Conservation (phyloP, 1,284 basidiomycete species). For the Microbotryum violaceum region DNA sequence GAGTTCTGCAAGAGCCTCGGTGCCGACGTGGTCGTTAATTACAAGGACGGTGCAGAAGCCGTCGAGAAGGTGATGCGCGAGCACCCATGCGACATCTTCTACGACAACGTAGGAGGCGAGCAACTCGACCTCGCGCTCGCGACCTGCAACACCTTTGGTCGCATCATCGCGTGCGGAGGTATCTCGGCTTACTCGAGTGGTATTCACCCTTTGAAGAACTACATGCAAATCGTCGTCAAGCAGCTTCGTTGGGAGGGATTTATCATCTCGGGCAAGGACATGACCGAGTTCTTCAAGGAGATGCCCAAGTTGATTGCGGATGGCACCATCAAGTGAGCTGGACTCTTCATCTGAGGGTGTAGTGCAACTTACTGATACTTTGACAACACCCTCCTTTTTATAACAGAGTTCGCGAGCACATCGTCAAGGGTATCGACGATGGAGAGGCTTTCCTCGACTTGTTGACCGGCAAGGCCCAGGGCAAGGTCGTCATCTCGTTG, state of each 20-base stretch:
- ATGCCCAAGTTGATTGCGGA: constrained; percentile 50
- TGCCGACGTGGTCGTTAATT: constrained; percentile 75
- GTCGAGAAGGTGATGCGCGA: constrained; percentile 51
- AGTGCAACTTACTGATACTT: background rate
- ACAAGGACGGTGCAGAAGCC: constrained; percentile 44
- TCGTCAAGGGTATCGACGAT: constrained; percentile 32
- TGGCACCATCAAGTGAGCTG: constrained; percentile 58
- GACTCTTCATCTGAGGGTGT: too few species aligned
- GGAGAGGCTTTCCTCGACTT: constrained; percentile 33
- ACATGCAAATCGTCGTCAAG: constrained; percentile 57
- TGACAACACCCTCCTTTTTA: too few species aligned
- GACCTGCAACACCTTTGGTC: constrained; percentile 60
- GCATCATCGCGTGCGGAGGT: constrained; percentile 64
- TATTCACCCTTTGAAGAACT: constrained; percentile 38
- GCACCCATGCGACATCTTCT: constrained; percentile 61
- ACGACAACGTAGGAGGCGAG: constrained; percentile 74
- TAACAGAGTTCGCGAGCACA: constrained; percentile 22
- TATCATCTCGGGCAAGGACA: constrained; percentile 48
- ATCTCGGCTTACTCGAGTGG: constrained; percentile 44
- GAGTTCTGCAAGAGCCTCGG: constrained; percentile 71
- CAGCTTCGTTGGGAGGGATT: constrained; percentile 59
- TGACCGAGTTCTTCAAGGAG: constrained; percentile 40
- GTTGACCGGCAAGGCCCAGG: constrained; percentile 24
- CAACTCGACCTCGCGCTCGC: constrained; percentile 47
- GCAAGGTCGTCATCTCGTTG: constrained; percentile 30